Evolutionary conservation across 2,329 filamentous ascomycete genomes (phyloP).

Genomic region (Davidsoniella neocaledoniae): DNA sequence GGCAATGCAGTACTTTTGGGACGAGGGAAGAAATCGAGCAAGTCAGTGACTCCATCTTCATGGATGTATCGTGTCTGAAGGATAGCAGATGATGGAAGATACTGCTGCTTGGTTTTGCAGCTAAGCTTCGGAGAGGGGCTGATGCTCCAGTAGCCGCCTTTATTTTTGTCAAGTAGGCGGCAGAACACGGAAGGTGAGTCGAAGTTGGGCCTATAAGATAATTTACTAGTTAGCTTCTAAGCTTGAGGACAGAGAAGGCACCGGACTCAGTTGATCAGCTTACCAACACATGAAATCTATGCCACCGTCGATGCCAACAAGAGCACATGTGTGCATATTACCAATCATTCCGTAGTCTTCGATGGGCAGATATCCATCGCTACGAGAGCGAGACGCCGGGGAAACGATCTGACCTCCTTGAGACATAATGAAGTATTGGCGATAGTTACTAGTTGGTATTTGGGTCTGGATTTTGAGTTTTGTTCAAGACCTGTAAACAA

Average conservation of each 20-base stretch:
- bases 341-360: conserved; percentile 69
- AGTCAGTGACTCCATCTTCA: conserved; percentile 55
- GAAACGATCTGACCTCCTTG: conserved; percentile 1
- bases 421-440: background rate
- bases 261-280: conserved; percentile 14
- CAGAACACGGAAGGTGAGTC: conserved; percentile 64
- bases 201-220: conserved; percentile 47
- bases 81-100: conserved; percentile 58
- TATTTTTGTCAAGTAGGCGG: conserved; percentile 55
- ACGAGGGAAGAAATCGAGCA: conserved; percentile 62
- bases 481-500: no score
- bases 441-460: background rate
- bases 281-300: conserved; percentile 66
- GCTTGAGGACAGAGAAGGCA: background rate
- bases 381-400: conserved; percentile 1
- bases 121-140: conserved; percentile 31
- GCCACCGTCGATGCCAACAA: conserved; percentile 58
- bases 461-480: background rate
- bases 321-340: conserved; percentile 62
- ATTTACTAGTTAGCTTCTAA: conserved; percentile 6
- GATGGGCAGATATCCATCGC: conserved; percentile 40
- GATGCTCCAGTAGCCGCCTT: conserved; percentile 58
- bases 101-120: conserved; percentile 61
- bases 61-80: conserved; percentile 63
- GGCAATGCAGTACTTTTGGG: conserved; percentile 42